These are phyloP conservation scores for Beauveria medogensis DNA, from an alignment of 2,329 filamentous ascomycete species.

Conservation along the genomic window DNA sequence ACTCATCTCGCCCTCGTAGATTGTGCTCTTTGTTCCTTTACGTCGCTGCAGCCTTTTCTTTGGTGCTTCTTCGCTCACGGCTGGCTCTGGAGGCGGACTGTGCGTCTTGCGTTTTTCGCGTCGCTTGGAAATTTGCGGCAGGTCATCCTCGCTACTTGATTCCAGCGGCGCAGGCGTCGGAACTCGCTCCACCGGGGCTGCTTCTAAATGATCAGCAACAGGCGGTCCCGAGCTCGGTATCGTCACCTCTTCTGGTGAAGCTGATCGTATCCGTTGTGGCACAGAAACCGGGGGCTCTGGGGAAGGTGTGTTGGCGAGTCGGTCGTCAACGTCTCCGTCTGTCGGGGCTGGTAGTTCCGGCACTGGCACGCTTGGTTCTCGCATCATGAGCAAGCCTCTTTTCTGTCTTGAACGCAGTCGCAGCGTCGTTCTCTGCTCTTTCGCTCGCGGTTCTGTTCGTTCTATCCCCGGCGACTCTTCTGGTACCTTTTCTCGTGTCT, in stretches of 20 bases:
- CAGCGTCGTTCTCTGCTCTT: slow-evolving; percentile 6
- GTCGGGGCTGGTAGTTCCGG: background rate
- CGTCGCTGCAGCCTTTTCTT: background rate
- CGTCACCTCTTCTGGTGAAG: background rate
- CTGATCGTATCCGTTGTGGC: background rate
- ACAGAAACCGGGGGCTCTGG: background rate
- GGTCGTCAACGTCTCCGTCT: background rate
- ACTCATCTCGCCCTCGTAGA: background rate
- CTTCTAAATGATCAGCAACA: background rate
- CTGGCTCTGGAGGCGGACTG: background rate
- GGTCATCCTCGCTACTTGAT: slow-evolving; percentile 3
- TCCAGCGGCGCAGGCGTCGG: background rate
- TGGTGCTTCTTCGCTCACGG: background rate
- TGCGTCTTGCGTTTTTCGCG: background rate
- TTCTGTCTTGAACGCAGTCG: slow-evolving; percentile 10
- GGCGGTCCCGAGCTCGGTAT: background rate
- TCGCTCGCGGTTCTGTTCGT: background rate
- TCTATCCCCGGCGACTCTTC: background rate
- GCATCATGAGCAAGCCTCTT: slow-evolving; percentile 10
- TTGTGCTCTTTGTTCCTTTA: background rate
- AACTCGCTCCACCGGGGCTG: background rate
- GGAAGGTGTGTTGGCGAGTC: background rate
- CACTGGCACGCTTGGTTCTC: background rate
- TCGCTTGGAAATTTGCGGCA: background rate
- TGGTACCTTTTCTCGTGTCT: background rate